These are phyloP conservation scores for Nakazawaea wyomingensis DNA, from an alignment of 805 yeast genomes.

Conservation along the genomic window DNA sequence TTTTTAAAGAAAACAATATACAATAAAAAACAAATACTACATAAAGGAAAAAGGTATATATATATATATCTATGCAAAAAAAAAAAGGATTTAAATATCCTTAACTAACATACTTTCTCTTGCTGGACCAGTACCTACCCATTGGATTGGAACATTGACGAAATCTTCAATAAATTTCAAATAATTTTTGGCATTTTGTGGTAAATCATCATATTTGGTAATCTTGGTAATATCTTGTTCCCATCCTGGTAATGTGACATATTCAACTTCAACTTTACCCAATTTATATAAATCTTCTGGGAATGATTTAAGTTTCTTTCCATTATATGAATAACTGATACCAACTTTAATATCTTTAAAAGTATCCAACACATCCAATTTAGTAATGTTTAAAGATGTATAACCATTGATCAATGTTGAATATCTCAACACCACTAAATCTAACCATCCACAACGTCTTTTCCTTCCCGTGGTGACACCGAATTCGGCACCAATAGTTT, in stretches of 20 bases:
- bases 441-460: constrained; percentile 99
- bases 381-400: constrained; percentile 90
- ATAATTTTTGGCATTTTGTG: constrained; percentile 82
- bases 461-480: constrained; percentile 99
- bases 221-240: constrained; percentile 71
- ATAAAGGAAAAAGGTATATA: neutral
- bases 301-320: constrained; percentile 70
- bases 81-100: constrained; percentile 17
- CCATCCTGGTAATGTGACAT: constrained; percentile 95
- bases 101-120: constrained; percentile 87
- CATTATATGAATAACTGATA: constrained; percentile 75
- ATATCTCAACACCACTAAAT: constrained; percentile 88
- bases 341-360: constrained; percentile 87
- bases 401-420: constrained; percentile 91
- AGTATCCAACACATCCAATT: constrained; percentile 89
- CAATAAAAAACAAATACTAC: neutral
- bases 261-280: constrained; percentile 88
- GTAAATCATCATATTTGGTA: constrained; percentile 69
- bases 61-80: constrained; percentile 1
- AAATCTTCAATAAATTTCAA: constrained; percentile 81
- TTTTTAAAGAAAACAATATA: neutral
- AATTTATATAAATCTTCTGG: constrained; percentile 86
- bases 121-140: constrained; percentile 99
- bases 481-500: constrained; percentile 87
- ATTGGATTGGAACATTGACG: constrained; percentile 77